Evolutionary conservation across 345 rosid species (phyloP).

Genomic region (Corchorus capsularis): DNA sequence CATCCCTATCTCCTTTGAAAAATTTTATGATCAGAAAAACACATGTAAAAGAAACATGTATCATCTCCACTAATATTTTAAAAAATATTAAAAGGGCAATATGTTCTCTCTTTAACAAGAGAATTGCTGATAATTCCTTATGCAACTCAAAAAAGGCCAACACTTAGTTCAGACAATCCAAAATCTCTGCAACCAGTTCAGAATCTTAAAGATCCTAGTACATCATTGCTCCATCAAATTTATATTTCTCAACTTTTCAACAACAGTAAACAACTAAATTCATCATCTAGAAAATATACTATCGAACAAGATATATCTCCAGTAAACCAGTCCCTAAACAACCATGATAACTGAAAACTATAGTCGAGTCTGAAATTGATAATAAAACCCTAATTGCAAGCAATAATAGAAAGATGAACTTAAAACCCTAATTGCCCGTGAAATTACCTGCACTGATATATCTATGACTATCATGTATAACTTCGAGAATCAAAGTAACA

Average conservation of each 20-base stretch:
- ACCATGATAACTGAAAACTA: background rate
- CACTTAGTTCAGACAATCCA: background rate
- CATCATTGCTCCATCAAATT: background rate
- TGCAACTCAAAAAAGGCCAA: background rate
- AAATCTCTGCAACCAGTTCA: background rate
- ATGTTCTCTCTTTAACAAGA: no score
- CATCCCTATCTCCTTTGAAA: no score
- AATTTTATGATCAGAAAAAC: no score
- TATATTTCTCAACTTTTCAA: conserved; percentile 14
- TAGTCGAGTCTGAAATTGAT: background rate
- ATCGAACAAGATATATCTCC: conserved; percentile 6
- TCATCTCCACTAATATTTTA: no score
- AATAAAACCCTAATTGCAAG: background rate
- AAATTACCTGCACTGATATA: no score
- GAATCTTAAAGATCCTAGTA: background rate
- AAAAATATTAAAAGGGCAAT: no score
- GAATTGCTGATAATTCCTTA: no score
- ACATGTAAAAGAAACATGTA: no score
- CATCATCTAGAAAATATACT: background rate
- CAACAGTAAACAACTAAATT: background rate
- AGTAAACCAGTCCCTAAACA: background rate
- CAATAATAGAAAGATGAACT: background rate
- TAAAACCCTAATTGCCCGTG: background rate
- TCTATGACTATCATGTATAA: background rate
- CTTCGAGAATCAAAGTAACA: conserved; percentile 6